phyloP scores from a whole-genome alignment of 2,329 filamentous ascomycete species.

The Paraphaeosphaeria sporulosa region DNA sequence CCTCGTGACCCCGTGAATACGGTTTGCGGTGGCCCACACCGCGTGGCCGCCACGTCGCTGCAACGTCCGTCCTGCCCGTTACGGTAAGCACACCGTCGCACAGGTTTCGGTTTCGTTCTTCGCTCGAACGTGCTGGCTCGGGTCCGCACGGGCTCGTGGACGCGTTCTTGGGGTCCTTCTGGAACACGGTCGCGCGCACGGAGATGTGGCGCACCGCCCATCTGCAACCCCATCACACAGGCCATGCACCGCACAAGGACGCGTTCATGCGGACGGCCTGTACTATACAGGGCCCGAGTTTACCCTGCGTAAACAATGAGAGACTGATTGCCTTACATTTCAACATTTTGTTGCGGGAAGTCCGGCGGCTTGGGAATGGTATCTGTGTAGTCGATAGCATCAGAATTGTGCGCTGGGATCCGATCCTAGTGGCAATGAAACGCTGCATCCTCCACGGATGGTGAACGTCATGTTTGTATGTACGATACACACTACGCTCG shows the following conservation, averaged over 20 bases:
- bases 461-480: not conserved
- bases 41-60: constrained; percentile 9
- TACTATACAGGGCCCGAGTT: not conserved
- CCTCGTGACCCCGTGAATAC: constrained; percentile 4
- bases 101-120: not conserved
- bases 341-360: not conserved
- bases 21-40: not conserved
- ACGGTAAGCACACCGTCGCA: not conserved
- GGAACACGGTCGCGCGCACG: not conserved
- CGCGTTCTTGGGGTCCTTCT: constrained; percentile 10
- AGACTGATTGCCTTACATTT: not conserved
- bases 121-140: constrained; percentile 8
- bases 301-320: not conserved
- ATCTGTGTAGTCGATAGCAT: not conserved
- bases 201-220: too few species aligned
- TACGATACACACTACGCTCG: not conserved
- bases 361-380: too few species aligned
- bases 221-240: too few species aligned
- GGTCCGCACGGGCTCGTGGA: constrained; percentile 5
- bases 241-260: too few species aligned
- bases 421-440: too few species aligned
- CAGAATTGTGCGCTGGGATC: too few species aligned
- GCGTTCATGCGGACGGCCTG: too few species aligned
- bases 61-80: constrained; percentile 12
- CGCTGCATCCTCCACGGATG: not conserved